These are phyloP conservation scores for Lactarius indigo DNA, from an alignment of 768 basidiomycete genomes.

Conservation along the genomic window DNA sequence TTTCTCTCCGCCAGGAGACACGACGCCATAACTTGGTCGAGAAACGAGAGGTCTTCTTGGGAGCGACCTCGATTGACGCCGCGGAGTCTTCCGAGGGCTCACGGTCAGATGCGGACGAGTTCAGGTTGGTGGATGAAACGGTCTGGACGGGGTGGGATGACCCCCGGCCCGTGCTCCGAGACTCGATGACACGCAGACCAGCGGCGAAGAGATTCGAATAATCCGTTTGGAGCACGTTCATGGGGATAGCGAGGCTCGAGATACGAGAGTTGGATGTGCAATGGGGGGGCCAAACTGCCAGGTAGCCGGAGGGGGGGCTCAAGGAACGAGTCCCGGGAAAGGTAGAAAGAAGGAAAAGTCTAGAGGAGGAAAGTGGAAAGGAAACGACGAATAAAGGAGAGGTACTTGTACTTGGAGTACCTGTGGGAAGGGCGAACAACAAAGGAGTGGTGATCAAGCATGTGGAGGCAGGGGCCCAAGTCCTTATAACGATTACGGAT, in stretches of 20 bases:
- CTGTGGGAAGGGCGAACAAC: conserved; percentile 4
- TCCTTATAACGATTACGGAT: conserved; percentile 22
- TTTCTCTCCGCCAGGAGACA: neutral
- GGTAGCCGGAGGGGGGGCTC: conserved; percentile 2
- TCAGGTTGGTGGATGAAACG: neutral
- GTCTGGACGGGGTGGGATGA: neutral
- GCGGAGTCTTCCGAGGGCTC: neutral
- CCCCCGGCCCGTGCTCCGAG: conserved; percentile 7
- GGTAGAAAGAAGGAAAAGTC: neutral
- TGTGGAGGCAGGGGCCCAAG: neutral
- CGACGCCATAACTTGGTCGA: conserved; percentile 6
- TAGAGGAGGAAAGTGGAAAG: conserved; percentile 15
- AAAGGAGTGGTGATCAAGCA: neutral
- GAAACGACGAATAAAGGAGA: conserved; percentile 11
- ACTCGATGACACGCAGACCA: conserved; percentile 21
- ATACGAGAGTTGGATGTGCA: neutral
- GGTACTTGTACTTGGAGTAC: conserved; percentile 19
- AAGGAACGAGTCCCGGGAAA: conserved; percentile 1
- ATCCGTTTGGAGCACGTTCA: conserved; percentile 17
- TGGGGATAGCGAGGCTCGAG: neutral
- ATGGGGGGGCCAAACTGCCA: neutral
- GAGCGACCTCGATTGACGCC: neutral
- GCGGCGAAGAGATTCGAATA: conserved; percentile 25
- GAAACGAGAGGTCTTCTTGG: conserved; percentile 13
- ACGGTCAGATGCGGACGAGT: neutral